Evolutionary conservation across 2,329 filamentous ascomycete species (phyloP), one percentile per base, ranked within the genome.

Genomic region (Stagonosporopsis chrysanthemi): DNA sequence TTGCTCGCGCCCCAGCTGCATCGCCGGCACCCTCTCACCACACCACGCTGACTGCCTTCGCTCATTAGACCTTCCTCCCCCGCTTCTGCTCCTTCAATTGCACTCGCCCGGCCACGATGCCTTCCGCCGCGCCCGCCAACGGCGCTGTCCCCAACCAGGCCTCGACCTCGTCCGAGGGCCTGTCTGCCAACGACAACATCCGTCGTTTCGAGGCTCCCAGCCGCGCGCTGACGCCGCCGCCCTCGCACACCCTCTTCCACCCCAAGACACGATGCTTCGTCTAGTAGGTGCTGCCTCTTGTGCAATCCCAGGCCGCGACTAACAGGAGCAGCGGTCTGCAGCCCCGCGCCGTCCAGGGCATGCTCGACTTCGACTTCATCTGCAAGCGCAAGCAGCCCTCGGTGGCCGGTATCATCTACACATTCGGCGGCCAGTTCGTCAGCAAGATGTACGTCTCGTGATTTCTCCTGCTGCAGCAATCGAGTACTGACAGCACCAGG

Each of bases 261-360:
- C 88, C 93, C 82, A 99, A 98, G 91, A 98, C 95, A 78, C 87
- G 95, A 94, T 98, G 95, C 86, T 96, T 99, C 79, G 95, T 99
- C 81, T 99, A 99, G 86, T 88, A 81, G 83, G 86, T 80, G 22
- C n/a, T n/a, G n/a, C 24, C 24, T 26, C 24, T 7, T 26, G 4
- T 56, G 35, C 58, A 31, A 7, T 39, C 22, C 8, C 62, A 49
- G 48, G 31, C 24, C 39, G 47, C 47, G 49, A 54, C 70, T 75
- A 69, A 71, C 62, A 56, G 36, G 33, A 12, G 57, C 72, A 88
- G 86, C 83, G 95, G 95, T 80, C 91, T 99, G 77, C 95, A 99
- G 84, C 94, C 95, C 76, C 89, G 93, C 72, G 82, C 82, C 54
- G 82, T 84, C 48, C 82, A 84, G 78, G 82, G 82, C 64, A 83